phyloP scores from a whole-genome alignment of 2,329 filamentous ascomycete species.

The Trichophyton simii region DNA sequence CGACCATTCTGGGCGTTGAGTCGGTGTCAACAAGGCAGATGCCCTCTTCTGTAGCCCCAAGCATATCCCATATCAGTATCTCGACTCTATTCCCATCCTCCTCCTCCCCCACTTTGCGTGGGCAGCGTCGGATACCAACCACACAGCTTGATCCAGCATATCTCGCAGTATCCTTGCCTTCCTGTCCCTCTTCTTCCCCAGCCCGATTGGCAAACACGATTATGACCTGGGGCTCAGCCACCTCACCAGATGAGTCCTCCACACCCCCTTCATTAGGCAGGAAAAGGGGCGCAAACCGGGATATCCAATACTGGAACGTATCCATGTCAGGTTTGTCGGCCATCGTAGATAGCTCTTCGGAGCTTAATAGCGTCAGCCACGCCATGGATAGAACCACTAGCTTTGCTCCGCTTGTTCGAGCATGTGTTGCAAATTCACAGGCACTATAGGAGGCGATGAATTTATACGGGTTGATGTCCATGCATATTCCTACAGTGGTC shows the following conservation, averaged over 20 bases:
- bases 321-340: slow-evolving; percentile 42
- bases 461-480: slow-evolving; percentile 50
- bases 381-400: slow-evolving; percentile 52
- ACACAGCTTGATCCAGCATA: slow-evolving; percentile 40
- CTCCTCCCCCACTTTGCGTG: slow-evolving; percentile 9
- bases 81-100: slow-evolving; percentile 14
- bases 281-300: slow-evolving; percentile 44
- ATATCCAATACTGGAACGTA: slow-evolving; percentile 52
- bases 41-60: slow-evolving; percentile 34
- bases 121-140: slow-evolving; percentile 21
- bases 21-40: slow-evolving; percentile 37
- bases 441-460: slow-evolving; percentile 46
- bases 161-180: slow-evolving; percentile 28
- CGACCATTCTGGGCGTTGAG: slow-evolving; percentile 26
- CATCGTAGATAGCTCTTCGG: slow-evolving; percentile 36
- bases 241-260: slow-evolving; percentile 6
- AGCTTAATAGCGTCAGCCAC: slow-evolving; percentile 44
- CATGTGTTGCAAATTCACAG: slow-evolving; percentile 49
- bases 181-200: slow-evolving; percentile 30
- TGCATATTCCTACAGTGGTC: slow-evolving; percentile 39
- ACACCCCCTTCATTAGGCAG: slow-evolving; percentile 20
- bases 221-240: slow-evolving; percentile 24
- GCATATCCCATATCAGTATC: slow-evolving; percentile 35
- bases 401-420: slow-evolving; percentile 36
- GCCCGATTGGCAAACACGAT: slow-evolving; percentile 37